Evolutionary conservation across 257 asterid species (phyloP), one percentile per base, ranked within the genome.

Genomic region (Osmanthus fragrans): DNA sequence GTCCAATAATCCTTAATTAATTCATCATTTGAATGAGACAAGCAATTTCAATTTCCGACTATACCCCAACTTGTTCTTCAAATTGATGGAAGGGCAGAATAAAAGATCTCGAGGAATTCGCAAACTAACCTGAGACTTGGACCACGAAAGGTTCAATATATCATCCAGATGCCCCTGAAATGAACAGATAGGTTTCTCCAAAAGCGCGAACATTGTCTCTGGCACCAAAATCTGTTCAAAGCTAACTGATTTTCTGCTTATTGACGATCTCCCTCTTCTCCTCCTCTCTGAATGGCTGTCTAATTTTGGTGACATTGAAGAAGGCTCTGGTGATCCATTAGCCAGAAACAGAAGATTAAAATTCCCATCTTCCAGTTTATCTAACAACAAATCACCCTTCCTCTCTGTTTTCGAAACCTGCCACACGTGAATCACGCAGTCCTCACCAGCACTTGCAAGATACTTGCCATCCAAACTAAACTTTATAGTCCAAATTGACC

Each of bases 381-480:
- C 95, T 10, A 84, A 84, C 74, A 86, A 76, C 49, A 87, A 85
- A 84, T 96, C 99, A 40, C 93, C 96, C 87, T 93, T 96, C 86
- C 97, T 85, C 84, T 92, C 98, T 1, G 94, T 81, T 82, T 96
- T 97, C 79, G 75, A 74, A 79, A 92, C 97, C 90, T 88, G 92
- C 98, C 98, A 93, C 65, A 96, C 97, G 81, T 92, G 97, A 84
- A 96, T 93, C 82, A 92, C 87, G 80, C 97, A 87, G 87, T 96
- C 99, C 88, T 93, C 99, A 71, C 99, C 99, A 70, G 99, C 99
- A 89, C 97, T 93, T 8, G 99, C 99, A 73, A 96, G 90, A 90
- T 92, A 92, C 83, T 91, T 89, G 74, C 99, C 99, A 51, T 96
- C 99, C 92, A 93, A 87, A 87, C 98, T 96, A 67, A 96, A 96